These are phyloP conservation scores for Kuraishia molischiana DNA, from an alignment of 805 yeast genomes.

Conservation along the genomic window DNA sequence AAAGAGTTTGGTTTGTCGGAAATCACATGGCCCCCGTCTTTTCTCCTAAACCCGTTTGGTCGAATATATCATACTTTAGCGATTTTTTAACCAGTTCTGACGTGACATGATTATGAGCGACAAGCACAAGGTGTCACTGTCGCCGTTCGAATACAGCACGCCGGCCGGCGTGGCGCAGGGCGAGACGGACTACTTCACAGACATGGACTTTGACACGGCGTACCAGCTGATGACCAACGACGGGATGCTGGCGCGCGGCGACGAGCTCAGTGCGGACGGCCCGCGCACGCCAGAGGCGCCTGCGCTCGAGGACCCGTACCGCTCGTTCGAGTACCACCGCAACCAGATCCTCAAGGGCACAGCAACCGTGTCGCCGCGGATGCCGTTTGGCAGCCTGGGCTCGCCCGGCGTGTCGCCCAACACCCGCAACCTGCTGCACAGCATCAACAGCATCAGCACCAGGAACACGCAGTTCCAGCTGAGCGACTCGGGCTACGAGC, in stretches of 20 bases:
- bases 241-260: background rate
- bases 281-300: constrained; percentile 1
- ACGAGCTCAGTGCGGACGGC: background rate
- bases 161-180: background rate
- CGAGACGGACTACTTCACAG: constrained; percentile 6
- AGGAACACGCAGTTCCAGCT: constrained; percentile 2
- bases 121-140: background rate
- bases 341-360: constrained; percentile 3
- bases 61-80: no score
- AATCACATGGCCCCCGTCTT: no score
- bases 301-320: background rate
- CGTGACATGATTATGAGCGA: background rate
- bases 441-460: constrained; percentile 17
- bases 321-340: constrained; percentile 2
- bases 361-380: background rate
- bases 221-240: constrained; percentile 20
- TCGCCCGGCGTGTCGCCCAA: constrained; percentile 19
- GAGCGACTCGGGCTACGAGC: constrained; percentile 10
- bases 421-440: constrained; percentile 18
- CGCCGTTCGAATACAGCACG: constrained; percentile 4
- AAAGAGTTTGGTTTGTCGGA: no score
- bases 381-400: background rate
- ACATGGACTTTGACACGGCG: constrained; percentile 26
- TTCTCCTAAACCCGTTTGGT: no score
- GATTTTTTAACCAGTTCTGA: no score